Conservation (phyloP, 2,329 filamentous ascomycete genomes). For the Fusarium denticulatum region DNA sequence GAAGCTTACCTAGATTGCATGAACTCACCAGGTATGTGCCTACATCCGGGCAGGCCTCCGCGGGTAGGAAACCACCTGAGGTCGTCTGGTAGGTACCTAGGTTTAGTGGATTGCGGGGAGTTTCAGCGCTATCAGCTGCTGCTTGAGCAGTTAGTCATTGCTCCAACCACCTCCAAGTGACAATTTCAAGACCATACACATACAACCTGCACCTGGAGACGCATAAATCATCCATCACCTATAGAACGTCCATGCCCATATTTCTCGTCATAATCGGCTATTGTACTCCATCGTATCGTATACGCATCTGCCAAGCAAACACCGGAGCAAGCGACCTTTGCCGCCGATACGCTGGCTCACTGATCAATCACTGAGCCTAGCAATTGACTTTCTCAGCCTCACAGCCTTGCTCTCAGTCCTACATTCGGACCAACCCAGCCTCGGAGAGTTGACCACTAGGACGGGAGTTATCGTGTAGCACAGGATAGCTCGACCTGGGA, state of each 20-base stretch:
- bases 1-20: neutral
- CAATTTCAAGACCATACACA: neutral
- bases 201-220: conserved; percentile 1
- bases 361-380: conserved; percentile 12
- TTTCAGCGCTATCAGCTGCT: conserved; percentile 8
- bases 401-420: conserved; percentile 14
- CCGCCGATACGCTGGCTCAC: neutral
- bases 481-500: neutral
- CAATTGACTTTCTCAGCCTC: conserved; percentile 25
- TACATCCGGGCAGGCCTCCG: neutral
- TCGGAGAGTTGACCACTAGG: conserved; percentile 2
- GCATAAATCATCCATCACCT: neutral
- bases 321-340: neutral
- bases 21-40: neutral
- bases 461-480: conserved; percentile 10
- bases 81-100: neutral
- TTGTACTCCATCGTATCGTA: neutral
- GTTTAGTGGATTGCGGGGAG: conserved; percentile 13
- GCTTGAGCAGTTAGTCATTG: neutral
- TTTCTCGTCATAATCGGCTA: neutral
- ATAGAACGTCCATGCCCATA: neutral
- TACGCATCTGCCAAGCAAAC: conserved; percentile 1
- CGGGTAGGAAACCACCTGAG: neutral
- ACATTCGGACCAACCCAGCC: conserved; percentile 5
- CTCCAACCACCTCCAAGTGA: conserved; percentile 14